Percentiles rank a stretch among this genome's conserved stretches.
These are phyloP conservation scores for Aegilops sharonensis DNA, from an alignment of 176 grass and related monocot genomes.

Conservation along the genomic window DNA sequence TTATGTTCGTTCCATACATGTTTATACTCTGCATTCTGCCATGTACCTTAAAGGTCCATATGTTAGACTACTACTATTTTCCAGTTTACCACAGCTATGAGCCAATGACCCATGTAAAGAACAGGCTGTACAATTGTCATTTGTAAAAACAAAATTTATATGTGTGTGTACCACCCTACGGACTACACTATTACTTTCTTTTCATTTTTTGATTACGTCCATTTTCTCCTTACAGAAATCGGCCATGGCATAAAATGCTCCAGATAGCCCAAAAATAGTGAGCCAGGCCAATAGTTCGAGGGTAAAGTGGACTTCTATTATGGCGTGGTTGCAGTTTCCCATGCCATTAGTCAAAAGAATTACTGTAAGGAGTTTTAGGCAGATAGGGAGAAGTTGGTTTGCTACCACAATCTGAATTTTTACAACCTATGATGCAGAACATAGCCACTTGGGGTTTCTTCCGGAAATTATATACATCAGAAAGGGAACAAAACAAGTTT, in stretches of 20 bases:
- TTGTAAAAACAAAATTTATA: neutral
- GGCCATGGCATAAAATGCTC: too few relatives aligned
- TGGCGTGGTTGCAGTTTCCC: neutral
- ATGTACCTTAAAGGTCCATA: neutral
- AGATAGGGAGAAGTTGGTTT: neutral
- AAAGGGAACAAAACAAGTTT: neutral
- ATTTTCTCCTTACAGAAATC: too few relatives aligned
- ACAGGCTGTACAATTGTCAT: neutral
- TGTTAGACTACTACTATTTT: neutral
- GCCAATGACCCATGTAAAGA: neutral
- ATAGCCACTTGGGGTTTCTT: neutral
- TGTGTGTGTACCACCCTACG: neutral
- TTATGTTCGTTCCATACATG: neutral
- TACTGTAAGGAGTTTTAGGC: too few relatives aligned
- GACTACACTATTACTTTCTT: neutral
- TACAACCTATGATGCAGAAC: neutral
- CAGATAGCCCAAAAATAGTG: neutral
- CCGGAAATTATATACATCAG: neutral
- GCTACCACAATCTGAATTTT: neutral
- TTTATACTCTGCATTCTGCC: neutral
- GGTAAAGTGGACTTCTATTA: neutral
- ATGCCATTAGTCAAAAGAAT: neutral
- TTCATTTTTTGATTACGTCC: too few relatives aligned
- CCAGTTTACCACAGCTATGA: neutral
- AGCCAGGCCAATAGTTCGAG: neutral